A percentile compares a stretch with the other conserved stretches of the same genome.
Evolutionary conservation across 768 basidiomycete species (phyloP).

Genomic region (Collybiopsis confluens): DNA sequence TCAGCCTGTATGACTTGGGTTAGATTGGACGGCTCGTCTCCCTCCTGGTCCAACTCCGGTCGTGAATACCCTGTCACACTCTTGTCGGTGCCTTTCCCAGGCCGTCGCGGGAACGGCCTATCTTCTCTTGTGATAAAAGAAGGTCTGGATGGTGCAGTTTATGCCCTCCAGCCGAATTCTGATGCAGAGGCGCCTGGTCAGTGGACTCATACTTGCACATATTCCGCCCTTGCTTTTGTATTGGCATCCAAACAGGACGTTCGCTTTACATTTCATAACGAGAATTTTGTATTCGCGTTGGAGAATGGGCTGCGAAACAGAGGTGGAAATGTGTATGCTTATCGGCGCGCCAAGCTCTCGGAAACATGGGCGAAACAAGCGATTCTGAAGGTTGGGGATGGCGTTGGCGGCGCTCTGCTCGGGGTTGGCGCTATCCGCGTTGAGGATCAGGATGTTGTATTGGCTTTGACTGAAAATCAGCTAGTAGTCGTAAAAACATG

Average conservation of each 20-base stretch:
- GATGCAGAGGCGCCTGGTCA: constrained; percentile 18
- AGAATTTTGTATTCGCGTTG: constrained; percentile 68
- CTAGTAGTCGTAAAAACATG: constrained; percentile 52
- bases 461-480: constrained; percentile 76
- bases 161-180: constrained; percentile 21
- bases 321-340: constrained; percentile 84
- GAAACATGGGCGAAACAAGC: constrained; percentile 75
- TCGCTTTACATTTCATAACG: constrained; percentile 77
- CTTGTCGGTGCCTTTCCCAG: constrained; percentile 73
- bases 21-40: constrained; percentile 39
- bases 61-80: constrained; percentile 39
- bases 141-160: constrained; percentile 69
- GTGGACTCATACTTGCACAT: constrained; percentile 83
- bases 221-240: constrained; percentile 88
- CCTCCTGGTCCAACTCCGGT: constrained; percentile 34
- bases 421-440: constrained; percentile 59
- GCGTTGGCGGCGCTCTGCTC: constrained; percentile 66
- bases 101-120: constrained; percentile 20
- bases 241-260: constrained; percentile 89
- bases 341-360: constrained; percentile 49
- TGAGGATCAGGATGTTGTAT: constrained; percentile 36
- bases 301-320: constrained; percentile 68
- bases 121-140: constrained; percentile 61
- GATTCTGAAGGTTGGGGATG: constrained; percentile 72
- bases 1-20: constrained; percentile 67